phyloP scores from a whole-genome alignment of 2,329 filamentous ascomycete species.

The Bretziella fagacearum region DNA sequence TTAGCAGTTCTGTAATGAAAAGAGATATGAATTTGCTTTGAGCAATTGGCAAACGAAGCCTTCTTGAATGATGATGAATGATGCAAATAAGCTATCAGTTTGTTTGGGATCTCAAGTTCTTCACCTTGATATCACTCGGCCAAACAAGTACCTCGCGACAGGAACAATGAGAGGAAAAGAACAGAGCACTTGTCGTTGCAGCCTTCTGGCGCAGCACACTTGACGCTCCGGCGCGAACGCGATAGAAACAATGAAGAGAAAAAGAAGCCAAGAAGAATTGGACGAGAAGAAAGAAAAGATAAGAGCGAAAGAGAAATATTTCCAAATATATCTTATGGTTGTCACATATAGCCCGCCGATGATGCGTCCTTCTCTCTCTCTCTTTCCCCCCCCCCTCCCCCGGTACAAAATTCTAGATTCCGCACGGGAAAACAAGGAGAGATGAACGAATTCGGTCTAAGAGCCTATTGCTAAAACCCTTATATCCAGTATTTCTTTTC shows the following conservation, averaged over 20 bases:
- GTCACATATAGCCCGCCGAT: not conserved
- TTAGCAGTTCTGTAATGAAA: not conserved
- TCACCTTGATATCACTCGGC: not conserved
- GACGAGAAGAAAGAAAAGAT: not conserved
- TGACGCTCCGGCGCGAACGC: not conserved
- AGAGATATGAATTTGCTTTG: not conserved
- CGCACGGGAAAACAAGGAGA: not conserved
- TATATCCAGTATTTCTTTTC: too few species aligned
- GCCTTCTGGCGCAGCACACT: not conserved
- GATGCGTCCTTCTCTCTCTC: not conserved
- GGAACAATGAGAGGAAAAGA: not conserved
- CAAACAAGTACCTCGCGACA: not conserved
- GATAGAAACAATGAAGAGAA: not conserved
- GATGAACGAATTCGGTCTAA: slow-evolving; percentile 1
- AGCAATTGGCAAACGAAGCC: not conserved
- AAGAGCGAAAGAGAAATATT: not conserved
- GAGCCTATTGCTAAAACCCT: not conserved
- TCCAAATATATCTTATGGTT: not conserved
- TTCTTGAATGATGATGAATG: not conserved
- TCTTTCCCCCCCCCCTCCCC: not conserved
- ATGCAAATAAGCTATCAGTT: not conserved
- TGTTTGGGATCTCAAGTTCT: too few species aligned
- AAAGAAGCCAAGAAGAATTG: not conserved
- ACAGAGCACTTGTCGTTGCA: not conserved
- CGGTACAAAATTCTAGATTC: not conserved